Evolutionary conservation across 768 basidiomycete genomes (phyloP).

Genomic region (Suillus lakei): DNA sequence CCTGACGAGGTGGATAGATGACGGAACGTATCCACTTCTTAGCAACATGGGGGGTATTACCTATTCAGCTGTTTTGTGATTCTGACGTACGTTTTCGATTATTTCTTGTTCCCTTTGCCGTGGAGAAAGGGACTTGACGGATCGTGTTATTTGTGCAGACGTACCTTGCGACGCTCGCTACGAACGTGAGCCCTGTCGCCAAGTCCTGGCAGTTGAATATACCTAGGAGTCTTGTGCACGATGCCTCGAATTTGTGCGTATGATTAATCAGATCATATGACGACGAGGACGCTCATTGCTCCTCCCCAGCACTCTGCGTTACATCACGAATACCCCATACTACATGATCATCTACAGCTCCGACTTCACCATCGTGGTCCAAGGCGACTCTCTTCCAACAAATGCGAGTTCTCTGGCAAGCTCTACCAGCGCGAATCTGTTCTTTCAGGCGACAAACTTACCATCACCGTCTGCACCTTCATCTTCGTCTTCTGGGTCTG

Average conservation of each 20-base stretch:
- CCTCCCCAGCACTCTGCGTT: slow-evolving; percentile 42
- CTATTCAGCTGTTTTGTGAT: slow-evolving; percentile 51
- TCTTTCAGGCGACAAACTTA: neutral
- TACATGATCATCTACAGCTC: slow-evolving; percentile 50
- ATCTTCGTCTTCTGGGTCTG: neutral
- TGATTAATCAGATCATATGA: neutral
- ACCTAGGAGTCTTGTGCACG: slow-evolving; percentile 28
- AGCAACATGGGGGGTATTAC: slow-evolving; percentile 45
- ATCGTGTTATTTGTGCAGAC: slow-evolving; percentile 33
- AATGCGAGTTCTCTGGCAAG: neutral
- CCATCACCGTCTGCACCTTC: neutral
- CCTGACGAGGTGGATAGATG: slow-evolving; percentile 56
- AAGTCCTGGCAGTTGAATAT: slow-evolving; percentile 31
- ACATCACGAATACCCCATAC: slow-evolving; percentile 31
- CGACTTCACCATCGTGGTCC: slow-evolving; percentile 46
- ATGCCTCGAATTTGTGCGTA: slow-evolving; percentile 39
- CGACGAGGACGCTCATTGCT: neutral
- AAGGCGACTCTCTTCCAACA: neutral
- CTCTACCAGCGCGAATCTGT: neutral
- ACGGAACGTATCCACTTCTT: slow-evolving; percentile 45
- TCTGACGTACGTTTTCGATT: slow-evolving; percentile 42
- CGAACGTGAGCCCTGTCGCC: slow-evolving; percentile 42
- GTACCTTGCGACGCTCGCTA: slow-evolving; percentile 48
- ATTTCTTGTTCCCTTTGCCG: neutral
- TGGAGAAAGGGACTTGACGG: neutral